Percentiles rank a stretch among this genome's conserved stretches.
Conservation (phyloP, 371 early-diverging fungal genomes). For the Conidiobolus incongruus region DNA sequence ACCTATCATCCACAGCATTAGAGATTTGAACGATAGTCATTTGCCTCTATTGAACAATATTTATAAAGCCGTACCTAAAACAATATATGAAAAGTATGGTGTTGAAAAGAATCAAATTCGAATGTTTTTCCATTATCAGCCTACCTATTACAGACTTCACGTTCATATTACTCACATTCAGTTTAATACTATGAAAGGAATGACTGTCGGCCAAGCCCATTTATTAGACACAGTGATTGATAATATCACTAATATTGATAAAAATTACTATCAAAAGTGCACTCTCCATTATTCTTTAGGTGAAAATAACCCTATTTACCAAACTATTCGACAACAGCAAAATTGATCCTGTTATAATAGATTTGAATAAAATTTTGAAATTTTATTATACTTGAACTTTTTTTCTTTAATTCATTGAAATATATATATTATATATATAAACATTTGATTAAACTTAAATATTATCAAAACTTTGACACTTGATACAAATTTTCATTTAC, state of each 20-base stretch:
- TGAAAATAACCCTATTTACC: conserved; percentile 17
- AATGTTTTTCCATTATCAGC: conserved; percentile 65
- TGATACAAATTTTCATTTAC: too few relatives aligned
- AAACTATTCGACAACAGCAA: background rate
- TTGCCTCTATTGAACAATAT: conserved; percentile 37
- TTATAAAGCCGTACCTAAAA: conserved; percentile 14
- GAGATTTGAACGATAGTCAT: conserved; percentile 32
- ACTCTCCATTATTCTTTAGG: conserved; percentile 22
- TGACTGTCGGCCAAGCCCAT: conserved; percentile 43
- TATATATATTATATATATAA: too few relatives aligned
- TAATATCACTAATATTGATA: conserved; percentile 25
- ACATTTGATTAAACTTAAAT: too few relatives aligned
- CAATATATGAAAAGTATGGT: conserved; percentile 20
- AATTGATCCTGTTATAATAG: too few relatives aligned
- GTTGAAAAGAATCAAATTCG: conserved; percentile 25
- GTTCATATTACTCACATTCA: conserved; percentile 50
- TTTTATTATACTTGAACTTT: too few relatives aligned
- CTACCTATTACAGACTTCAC: conserved; percentile 60
- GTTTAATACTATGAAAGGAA: conserved; percentile 23
- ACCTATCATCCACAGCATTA: conserved; percentile 20
- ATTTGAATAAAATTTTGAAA: too few relatives aligned
- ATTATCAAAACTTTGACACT: too few relatives aligned
- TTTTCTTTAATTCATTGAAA: too few relatives aligned
- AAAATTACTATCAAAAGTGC: conserved; percentile 21
- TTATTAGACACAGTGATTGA: conserved; percentile 47